Evolutionary conservation across 306 rosid genomes (phyloP), one percentile per base, ranked within the genome.

Genomic region (Carpinus fangiana): DNA sequence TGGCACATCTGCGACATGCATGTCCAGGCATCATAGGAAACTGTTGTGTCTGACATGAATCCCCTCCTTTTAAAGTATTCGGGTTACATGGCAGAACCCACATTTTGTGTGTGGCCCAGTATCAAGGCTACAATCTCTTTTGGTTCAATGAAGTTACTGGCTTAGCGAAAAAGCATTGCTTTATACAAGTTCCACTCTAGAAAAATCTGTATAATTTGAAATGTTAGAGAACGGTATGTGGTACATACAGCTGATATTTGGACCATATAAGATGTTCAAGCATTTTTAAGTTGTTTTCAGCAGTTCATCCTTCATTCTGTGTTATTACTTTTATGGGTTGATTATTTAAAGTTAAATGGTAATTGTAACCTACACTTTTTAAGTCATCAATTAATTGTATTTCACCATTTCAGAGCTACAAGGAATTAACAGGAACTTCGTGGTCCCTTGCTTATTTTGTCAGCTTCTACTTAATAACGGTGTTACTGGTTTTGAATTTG

Each of bases 401-500:
- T 83, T 84, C 75, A 52, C 77, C 68, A 73, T 93, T 87, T 50
- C 92, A 95, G 99, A 83, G 97, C 83, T 95, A 95, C 91, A 82
- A 66, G 91, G 98, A 83, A 59, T 79, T 95, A 76, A 92, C 97
- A 2, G 98, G 94, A 76, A 95, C 92, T 76, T 76, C 82, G 48
- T 95, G 97, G 99, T 84, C 83, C 78, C 51, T 87, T 46, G 45
- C 41, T 56, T 95, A 95, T 84, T 95, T 95, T 80, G 67, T 93
- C 82, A 91, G 97, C 86, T 95, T 93, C 90, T 95, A 95, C 90
- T 82, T 95, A 70, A 76, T 95, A 73, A 88, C 94, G 12, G 86
- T 93, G 75, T 81, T 95, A 82, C 96, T 95, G 81, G 98, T 95
- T 64, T 76, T 95, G 86, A 95, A 95, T 77, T 87, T 95, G 98